Conservation (phyloP, 495 filamentous ascomycete genomes). For the Chaetomium cochliodes region DNA sequence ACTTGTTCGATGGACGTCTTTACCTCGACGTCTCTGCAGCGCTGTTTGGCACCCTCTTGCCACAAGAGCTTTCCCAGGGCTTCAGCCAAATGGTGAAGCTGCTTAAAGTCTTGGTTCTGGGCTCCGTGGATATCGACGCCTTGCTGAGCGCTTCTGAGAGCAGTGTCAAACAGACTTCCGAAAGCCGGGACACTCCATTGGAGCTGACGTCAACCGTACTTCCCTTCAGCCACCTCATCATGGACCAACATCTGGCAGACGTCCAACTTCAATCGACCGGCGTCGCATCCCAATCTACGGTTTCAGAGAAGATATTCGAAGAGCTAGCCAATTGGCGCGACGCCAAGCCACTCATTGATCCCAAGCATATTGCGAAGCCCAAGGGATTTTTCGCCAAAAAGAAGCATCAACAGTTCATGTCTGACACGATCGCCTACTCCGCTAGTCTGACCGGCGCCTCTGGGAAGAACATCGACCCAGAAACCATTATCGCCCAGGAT, state of each 20-base stretch:
- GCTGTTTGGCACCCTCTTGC: neutral
- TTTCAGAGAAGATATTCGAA: constrained; percentile 45
- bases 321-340: constrained; percentile 69
- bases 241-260: neutral
- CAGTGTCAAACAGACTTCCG: neutral
- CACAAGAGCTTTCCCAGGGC: neutral
- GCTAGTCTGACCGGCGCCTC: constrained; percentile 65
- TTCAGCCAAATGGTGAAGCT: neutral
- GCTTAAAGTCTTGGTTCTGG: neutral
- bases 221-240: constrained; percentile 1
- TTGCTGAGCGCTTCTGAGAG: neutral
- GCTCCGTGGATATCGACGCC: neutral
- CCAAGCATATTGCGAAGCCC: constrained; percentile 35
- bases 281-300: neutral
- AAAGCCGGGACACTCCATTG: neutral
- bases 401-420: constrained; percentile 56
- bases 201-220: neutral
- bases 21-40: neutral
- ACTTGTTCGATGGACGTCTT: neutral
- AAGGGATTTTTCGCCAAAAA: constrained; percentile 30
- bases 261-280: neutral
- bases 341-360: constrained; percentile 50
- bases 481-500: constrained; percentile 52
- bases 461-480: constrained; percentile 62
- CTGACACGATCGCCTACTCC: constrained; percentile 65